Conservation (phyloP, 2,329 filamentous ascomycete genomes). For the Scytalidium lignicola region DNA sequence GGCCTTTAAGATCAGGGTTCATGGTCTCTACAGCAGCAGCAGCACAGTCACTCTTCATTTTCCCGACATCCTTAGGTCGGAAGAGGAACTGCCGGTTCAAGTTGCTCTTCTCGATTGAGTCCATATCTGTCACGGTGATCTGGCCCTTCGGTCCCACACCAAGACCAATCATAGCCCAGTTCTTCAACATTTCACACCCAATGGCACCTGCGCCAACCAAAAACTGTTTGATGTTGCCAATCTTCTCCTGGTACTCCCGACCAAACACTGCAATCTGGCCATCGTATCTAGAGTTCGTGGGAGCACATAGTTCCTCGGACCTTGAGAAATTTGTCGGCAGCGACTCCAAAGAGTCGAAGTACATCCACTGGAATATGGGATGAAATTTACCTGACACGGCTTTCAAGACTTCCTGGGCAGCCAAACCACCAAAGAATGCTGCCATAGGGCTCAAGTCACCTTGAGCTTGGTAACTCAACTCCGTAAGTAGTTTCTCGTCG, state of each 20-base stretch:
- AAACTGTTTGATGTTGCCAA: slow-evolving; percentile 86
- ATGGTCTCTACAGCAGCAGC: slow-evolving; percentile 85
- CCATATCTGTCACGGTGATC: slow-evolving; percentile 94
- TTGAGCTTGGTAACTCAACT: slow-evolving; percentile 89
- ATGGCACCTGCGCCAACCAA: slow-evolving; percentile 95
- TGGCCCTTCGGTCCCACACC: slow-evolving; percentile 82
- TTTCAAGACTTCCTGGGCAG: slow-evolving; percentile 93
- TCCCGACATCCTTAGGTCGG: slow-evolving; percentile 85
- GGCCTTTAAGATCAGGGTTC: slow-evolving; percentile 87
- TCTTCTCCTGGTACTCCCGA: slow-evolving; percentile 87
- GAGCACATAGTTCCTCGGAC: slow-evolving; percentile 83
- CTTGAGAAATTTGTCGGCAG: slow-evolving; percentile 70
- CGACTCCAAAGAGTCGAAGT: slow-evolving; percentile 97
- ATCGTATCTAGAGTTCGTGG: slow-evolving; percentile 81
- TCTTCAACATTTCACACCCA: slow-evolving; percentile 98
- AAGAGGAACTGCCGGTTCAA: slow-evolving; percentile 97
- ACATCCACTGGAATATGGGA: slow-evolving; percentile 92
- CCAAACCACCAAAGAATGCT: slow-evolving; percentile 89
- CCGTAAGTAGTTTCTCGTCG: slow-evolving; percentile 86
- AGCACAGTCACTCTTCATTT: slow-evolving; percentile 94
- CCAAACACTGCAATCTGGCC: slow-evolving; percentile 97
- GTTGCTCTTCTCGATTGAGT: slow-evolving; percentile 98
- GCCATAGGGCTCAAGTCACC: slow-evolving; percentile 91
- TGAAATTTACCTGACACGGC: slow-evolving; percentile 97
- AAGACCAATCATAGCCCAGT: slow-evolving; percentile 98